Conservation (phyloP, 139 green algal genomes). For the Coccomyxa sp. region DNA sequence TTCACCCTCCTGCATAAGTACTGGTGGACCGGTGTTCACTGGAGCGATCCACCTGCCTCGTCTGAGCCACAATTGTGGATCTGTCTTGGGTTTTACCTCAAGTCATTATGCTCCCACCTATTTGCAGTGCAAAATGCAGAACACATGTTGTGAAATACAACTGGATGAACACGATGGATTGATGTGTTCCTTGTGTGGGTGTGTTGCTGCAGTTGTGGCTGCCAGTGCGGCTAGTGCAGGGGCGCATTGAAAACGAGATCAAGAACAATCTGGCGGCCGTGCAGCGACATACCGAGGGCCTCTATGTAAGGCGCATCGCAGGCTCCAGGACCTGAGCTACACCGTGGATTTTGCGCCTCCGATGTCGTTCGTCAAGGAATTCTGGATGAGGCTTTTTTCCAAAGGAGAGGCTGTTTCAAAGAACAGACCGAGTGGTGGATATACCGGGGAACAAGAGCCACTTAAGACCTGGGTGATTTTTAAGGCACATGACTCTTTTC, state of each 20-base stretch:
- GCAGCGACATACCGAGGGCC: slow-evolving; percentile 26
- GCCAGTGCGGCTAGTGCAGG: slow-evolving; percentile 63
- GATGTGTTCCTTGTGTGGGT: not conserved
- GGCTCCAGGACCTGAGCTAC: too few species aligned
- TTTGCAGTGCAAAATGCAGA: not conserved
- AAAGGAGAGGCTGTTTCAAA: too few species aligned
- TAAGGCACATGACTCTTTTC: too few species aligned
- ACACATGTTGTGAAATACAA: not conserved
- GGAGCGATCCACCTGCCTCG: not conserved
- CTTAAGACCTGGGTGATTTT: too few species aligned
- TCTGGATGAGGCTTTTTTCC: too few species aligned
- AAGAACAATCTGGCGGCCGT: slow-evolving; percentile 61
- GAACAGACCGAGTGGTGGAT: too few species aligned
- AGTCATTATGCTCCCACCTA: not conserved
- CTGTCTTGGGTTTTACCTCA: too few species aligned
- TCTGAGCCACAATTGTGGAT: not conserved
- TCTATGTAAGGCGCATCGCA: not conserved
- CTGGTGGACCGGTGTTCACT: not conserved
- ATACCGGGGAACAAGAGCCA: too few species aligned
- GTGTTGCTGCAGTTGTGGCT: slow-evolving; percentile 53
- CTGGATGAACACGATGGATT: not conserved
- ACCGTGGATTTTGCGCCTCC: too few species aligned
- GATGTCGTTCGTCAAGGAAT: too few species aligned
- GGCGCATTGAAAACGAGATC: slow-evolving; percentile 61
- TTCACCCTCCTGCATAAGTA: not conserved